Conservation (phyloP, 2,329 filamentous ascomycete genomes). For the Neonectria ditissima region DNA sequence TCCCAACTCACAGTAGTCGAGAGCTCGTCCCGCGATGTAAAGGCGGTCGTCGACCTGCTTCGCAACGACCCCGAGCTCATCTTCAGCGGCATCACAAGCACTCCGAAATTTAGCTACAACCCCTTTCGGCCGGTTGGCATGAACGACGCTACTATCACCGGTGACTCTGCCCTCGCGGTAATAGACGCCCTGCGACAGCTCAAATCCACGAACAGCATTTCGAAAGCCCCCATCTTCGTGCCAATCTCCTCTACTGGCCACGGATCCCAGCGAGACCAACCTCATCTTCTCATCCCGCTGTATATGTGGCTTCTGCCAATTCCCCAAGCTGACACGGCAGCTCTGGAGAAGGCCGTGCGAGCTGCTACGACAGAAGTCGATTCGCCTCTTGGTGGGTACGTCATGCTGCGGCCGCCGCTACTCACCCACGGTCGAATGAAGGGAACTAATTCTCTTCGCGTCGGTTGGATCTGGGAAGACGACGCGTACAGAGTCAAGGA, state of each 20-base stretch:
- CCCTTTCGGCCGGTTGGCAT: constrained; percentile 15
- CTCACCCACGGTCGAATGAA: constrained; percentile 10
- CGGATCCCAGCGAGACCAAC: constrained; percentile 9
- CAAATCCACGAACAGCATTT: background rate
- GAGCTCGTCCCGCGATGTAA: constrained; percentile 13
- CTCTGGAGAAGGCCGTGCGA: constrained; percentile 5
- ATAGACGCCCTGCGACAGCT: constrained; percentile 9
- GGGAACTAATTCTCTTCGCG: background rate
- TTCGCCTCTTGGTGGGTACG: constrained; percentile 8
- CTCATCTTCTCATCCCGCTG: constrained; percentile 5
- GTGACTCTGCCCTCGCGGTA: constrained; percentile 9
- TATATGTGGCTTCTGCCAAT: constrained; percentile 17
- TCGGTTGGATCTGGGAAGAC: constrained; percentile 19
- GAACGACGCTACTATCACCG: constrained; percentile 12
- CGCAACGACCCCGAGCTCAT: constrained; percentile 14
- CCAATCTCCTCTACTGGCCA: constrained; percentile 18
- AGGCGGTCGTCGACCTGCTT: constrained; percentile 6
- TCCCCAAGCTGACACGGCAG: constrained; percentile 7
- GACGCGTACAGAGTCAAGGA: background rate
- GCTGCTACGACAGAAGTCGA: background rate
- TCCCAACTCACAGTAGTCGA: constrained; percentile 5
- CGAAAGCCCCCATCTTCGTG: constrained; percentile 7
- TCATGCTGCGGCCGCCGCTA: constrained; percentile 14
- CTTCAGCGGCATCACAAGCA: constrained; percentile 19
- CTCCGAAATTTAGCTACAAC: background rate